Conservation (phyloP, 2,329 filamentous ascomycete genomes). For the Rugonectria rugulosa region DNA sequence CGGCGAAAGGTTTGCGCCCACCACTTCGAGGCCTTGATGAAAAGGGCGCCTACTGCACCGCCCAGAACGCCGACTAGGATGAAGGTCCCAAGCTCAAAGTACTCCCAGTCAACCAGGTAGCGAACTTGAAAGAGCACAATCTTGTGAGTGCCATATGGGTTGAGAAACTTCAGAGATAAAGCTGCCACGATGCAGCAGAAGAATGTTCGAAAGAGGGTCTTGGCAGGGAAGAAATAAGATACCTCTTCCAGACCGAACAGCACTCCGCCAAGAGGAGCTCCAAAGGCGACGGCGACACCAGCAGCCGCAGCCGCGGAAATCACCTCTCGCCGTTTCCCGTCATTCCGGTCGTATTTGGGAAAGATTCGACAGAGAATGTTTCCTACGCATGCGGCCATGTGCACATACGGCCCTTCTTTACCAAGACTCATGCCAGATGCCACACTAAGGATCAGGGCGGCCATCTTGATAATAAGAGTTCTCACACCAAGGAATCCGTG, state of each 20-base stretch:
- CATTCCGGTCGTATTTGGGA: conserved; percentile 90
- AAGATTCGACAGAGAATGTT: conserved; percentile 97
- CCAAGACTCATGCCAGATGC: conserved; percentile 92
- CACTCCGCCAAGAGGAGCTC: conserved; percentile 85
- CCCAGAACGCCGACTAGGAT: conserved; percentile 86
- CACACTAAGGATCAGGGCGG: conserved; percentile 85
- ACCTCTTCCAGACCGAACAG: conserved; percentile 96
- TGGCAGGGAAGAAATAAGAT: conserved; percentile 95
- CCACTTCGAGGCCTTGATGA: conserved; percentile 92
- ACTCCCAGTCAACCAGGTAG: conserved; percentile 90
- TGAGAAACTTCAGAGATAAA: conserved; percentile 90
- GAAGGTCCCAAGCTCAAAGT: conserved; percentile 88
- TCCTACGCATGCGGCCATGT: conserved; percentile 93
- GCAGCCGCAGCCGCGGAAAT: conserved; percentile 92
- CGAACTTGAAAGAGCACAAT: conserved; percentile 96
- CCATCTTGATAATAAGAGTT: conserved; percentile 85
- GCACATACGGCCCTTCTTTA: conserved; percentile 96
- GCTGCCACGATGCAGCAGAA: conserved; percentile 97
- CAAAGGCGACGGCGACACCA: conserved; percentile 93
- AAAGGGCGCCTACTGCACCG: conserved; percentile 84
- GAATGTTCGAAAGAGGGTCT: conserved; percentile 96
- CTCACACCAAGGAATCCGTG: conserved; percentile 93
- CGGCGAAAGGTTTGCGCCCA: conserved; percentile 92
- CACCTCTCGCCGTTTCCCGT: conserved; percentile 91
- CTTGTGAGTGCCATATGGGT: conserved; percentile 95